phyloP scores from a whole-genome alignment of 257 asterid species.

The Rauvolfia tetraphylla region DNA sequence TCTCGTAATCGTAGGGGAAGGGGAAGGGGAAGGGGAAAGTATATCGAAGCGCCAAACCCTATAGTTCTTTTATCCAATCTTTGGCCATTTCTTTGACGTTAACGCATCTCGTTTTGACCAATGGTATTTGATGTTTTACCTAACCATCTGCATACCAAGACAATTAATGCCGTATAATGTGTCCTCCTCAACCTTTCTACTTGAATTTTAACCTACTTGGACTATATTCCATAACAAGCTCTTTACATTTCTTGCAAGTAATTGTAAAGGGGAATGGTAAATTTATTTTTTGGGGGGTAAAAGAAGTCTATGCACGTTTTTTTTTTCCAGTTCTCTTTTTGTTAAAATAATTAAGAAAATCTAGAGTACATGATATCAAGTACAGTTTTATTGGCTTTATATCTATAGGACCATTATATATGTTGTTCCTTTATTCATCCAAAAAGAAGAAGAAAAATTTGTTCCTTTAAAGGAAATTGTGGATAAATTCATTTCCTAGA shows the following conservation, averaged over 20 bases:
- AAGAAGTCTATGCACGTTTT: no score
- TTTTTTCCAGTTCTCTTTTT: no score
- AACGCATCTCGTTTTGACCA: neutral
- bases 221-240: no score
- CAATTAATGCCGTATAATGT: neutral
- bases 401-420: no score
- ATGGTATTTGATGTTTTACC: slow-evolving; percentile 46
- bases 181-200: neutral
- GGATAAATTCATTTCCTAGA: neutral
- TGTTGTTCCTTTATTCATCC: no score
- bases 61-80: neutral
- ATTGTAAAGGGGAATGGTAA: no score
- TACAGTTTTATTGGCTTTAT: no score
- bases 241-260: neutral
- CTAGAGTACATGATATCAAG: no score
- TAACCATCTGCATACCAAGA: slow-evolving; percentile 12
- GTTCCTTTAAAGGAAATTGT: neutral
- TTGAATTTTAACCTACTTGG: neutral
- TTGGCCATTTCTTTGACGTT: slow-evolving; percentile 8
- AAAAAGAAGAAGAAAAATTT: neutral
- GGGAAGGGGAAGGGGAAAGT: no score
- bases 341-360: no score
- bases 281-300: no score
- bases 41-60: neutral
- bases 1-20: no score